phyloP scores from a whole-genome alignment of 768 basidiomycete genomes.

The Leccinum uliginosum region DNA sequence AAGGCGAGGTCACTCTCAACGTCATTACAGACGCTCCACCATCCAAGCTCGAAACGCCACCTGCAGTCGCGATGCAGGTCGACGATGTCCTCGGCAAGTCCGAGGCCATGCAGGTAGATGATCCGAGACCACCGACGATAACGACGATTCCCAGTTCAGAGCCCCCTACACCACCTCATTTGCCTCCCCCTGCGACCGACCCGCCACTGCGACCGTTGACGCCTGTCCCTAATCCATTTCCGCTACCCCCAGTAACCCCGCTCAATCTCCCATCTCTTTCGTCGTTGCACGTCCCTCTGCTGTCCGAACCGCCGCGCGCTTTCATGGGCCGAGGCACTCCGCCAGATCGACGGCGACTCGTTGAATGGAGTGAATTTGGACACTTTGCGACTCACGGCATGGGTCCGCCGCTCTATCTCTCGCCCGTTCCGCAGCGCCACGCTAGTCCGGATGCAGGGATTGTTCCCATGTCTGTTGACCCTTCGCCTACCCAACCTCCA shows the following conservation, averaged over 20 bases:
- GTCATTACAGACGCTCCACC: conserved; percentile 3
- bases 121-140: background rate
- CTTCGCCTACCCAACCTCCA: background rate
- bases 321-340: conserved; percentile 34
- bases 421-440: conserved; percentile 21
- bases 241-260: conserved; percentile 4
- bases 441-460: conserved; percentile 12
- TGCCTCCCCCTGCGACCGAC: background rate
- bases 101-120: background rate
- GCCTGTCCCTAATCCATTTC: conserved; percentile 2
- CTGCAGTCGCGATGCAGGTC: conserved; percentile 2
- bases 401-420: conserved; percentile 25
- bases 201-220: conserved; percentile 3
- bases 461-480: conserved; percentile 21
- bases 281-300: conserved; percentile 28
- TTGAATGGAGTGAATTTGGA: conserved; percentile 27
- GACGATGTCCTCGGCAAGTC: background rate
- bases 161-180: background rate
- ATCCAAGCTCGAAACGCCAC: background rate
- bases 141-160: background rate
- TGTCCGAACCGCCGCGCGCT: conserved; percentile 31
- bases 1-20: conserved; percentile 13
- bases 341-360: conserved; percentile 26
- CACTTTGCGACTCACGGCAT: conserved; percentile 17
- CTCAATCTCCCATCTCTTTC: conserved; percentile 23